A percentile compares a stretch with the other conserved stretches of the same genome.
Conservation (phyloP, 1,284 basidiomycete genomes). For the Ceratobasidium theobromae region DNA sequence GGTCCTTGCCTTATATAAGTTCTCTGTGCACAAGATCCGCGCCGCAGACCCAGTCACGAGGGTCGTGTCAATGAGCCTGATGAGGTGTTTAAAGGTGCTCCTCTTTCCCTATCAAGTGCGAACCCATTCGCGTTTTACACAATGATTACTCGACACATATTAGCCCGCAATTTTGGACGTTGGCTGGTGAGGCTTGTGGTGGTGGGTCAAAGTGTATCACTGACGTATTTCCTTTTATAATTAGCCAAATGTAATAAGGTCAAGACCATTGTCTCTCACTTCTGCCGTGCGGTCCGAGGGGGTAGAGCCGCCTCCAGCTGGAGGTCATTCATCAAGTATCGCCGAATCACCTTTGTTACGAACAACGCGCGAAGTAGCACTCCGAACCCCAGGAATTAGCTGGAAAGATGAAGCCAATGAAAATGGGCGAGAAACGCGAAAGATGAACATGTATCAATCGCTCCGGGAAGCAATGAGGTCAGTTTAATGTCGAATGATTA, state of each 20-base stretch:
- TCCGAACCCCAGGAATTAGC: constrained; percentile 68
- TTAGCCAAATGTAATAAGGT: not conserved
- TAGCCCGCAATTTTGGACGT: not conserved
- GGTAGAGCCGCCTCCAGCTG: constrained; percentile 63
- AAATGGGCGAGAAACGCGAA: constrained; percentile 73
- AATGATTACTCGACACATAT: constrained; percentile 22
- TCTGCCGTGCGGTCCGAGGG: not conserved
- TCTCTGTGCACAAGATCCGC: constrained; percentile 22
- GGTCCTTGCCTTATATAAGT: constrained; percentile 17
- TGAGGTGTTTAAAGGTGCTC: not conserved
- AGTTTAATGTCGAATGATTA: constrained; percentile 27
- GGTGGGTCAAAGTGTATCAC: not conserved
- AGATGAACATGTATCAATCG: constrained; percentile 90
- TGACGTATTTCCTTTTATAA: not conserved
- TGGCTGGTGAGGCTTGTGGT: not conserved
- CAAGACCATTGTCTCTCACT: not conserved
- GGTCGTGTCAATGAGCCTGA: not conserved
- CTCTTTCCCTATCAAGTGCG: not conserved
- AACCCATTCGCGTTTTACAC: not conserved
- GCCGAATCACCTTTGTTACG: constrained; percentile 64
- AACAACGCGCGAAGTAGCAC: constrained; percentile 63
- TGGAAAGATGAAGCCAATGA: constrained; percentile 64
- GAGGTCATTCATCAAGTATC: constrained; percentile 68
- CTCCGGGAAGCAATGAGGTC: constrained; percentile 86
- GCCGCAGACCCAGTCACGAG: constrained; percentile 24